These are phyloP conservation scores for Penstemon barbatus DNA, from an alignment of 257 asterid species.

Conservation along the genomic window DNA sequence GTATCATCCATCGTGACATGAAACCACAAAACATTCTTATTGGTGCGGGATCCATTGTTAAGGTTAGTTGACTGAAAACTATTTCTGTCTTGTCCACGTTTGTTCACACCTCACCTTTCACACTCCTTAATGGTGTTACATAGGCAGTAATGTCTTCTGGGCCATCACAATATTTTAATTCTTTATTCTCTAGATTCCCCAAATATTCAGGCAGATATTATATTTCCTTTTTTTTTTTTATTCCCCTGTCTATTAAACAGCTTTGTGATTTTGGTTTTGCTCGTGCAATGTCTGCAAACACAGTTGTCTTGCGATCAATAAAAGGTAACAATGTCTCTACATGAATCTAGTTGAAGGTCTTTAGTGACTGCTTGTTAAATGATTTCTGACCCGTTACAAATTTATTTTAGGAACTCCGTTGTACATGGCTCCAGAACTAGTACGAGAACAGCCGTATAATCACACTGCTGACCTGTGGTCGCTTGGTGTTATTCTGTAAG, in stretches of 20 bases:
- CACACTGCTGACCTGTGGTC: slow-evolving; percentile 99
- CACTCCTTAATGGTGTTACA: not conserved
- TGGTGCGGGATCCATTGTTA: slow-evolving; percentile 89
- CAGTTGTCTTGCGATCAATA: slow-evolving; percentile 91
- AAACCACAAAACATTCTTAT: slow-evolving; percentile 97
- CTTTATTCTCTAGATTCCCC: not conserved
- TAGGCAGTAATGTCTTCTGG: not conserved
- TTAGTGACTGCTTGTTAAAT: slow-evolving; percentile 26
- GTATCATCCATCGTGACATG: slow-evolving; percentile 98
- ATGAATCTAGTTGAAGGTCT: not conserved
- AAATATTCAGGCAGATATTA: slow-evolving; percentile 21
- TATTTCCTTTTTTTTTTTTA: slow-evolving; percentile 19
- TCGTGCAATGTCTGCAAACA: slow-evolving; percentile 96
- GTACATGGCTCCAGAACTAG: slow-evolving; percentile 99
- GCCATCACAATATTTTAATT: slow-evolving; percentile 4
- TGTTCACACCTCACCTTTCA: slow-evolving; percentile 2
- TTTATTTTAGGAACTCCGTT: slow-evolving; percentile 80
- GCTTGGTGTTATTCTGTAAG: slow-evolving; percentile 98
- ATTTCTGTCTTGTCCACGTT: slow-evolving; percentile 8
- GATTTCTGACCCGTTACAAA: slow-evolving; percentile 26
- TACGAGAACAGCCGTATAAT: slow-evolving; percentile 99
- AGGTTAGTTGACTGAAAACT: slow-evolving; percentile 51
- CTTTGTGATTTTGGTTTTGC: slow-evolving; percentile 98
- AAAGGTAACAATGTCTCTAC: slow-evolving; percentile 56
- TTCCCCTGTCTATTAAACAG: slow-evolving; percentile 43